Evolutionary conservation across 2,329 filamentous ascomycete genomes (phyloP).

Genomic region (Onygenales sp.): DNA sequence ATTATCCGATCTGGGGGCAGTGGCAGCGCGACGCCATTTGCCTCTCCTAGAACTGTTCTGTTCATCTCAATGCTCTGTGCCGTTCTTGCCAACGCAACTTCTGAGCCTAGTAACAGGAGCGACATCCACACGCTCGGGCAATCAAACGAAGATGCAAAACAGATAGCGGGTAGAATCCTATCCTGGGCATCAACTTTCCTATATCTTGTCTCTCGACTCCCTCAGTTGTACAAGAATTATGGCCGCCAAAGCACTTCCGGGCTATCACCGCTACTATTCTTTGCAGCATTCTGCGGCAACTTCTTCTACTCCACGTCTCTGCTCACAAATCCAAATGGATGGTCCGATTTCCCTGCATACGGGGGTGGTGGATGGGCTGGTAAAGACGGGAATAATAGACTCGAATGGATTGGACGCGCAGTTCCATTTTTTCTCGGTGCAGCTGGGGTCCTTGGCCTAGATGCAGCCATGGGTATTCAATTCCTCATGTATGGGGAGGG

Average conservation of each 20-base stretch:
- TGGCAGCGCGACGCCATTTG: conserved; percentile 18
- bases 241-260: conserved; percentile 54
- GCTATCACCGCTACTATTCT: conserved; percentile 53
- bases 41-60: conserved; percentile 36
- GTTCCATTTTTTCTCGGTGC: conserved; percentile 58
- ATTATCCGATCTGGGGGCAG: conserved; percentile 19
- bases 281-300: conserved; percentile 59
- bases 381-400: conserved; percentile 43
- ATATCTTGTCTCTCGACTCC: conserved; percentile 51
- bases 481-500: conserved; percentile 50
- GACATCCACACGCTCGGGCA: conserved; percentile 7
- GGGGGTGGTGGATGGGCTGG: conserved; percentile 53
- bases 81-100: conserved; percentile 32
- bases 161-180: conserved; percentile 41
- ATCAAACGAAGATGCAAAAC: conserved; percentile 24
- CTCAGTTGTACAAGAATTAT: conserved; percentile 59
- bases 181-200: conserved; percentile 49
- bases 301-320: conserved; percentile 57
- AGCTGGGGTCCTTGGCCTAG: conserved; percentile 53
- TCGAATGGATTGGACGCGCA: conserved; percentile 49
- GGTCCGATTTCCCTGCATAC: conserved; percentile 47
- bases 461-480: conserved; percentile 54
- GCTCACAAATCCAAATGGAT: conserved; percentile 54
- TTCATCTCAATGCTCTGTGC: conserved; percentile 37
- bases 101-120: conserved; percentile 20